Evolutionary conservation across 1,139 yeast genomes (phyloP), one percentile per base, ranked within the genome.

Genomic region (Protomyces inundatus): DNA sequence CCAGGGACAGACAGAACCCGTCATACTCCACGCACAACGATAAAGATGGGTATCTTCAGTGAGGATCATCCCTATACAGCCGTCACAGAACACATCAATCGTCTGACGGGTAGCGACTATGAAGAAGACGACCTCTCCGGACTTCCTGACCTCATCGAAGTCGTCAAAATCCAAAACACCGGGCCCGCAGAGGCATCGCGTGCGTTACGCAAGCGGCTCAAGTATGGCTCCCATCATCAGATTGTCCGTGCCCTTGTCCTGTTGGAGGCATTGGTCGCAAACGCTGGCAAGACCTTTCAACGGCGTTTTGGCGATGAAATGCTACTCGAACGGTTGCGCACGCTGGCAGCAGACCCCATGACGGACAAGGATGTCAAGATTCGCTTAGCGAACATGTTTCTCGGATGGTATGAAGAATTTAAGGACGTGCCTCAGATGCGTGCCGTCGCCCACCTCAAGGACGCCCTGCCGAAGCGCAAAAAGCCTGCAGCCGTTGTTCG

Each of bases 221-320:
- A 93, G 76, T 88, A 93, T 73, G 98, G 98, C n/a, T 70, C 78
- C 0, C 73, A 76, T 1, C 78, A 78, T 37, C 85, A 84, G 67
- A 93, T 87, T 72, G 69, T 81, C 61, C 80, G 88, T 62, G 88
- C 96, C 0, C 76, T 91, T 68, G 82, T 82, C 65, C 71, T 91
- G 23, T 78, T 90, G 66, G 96, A 91, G 71, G 79, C 88, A 45
- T 76, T 91, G 65, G 85, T 91, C 3, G 82, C 87, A 66, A 91
- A 91, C 73, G 89, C 95, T 2, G 89, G 91, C 4, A 72, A 72
- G 14, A 71, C 75, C 1, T 71, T 70, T 51, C 70, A 67, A 48
- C 45, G 58, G 6, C 23, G 40, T 7, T 90, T 89, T 69, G 81
- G 84, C 66, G 97, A 91, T 73, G 83, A 82, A 55, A 85, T 84